Base-by-base conservation (phyloP, 768 basidiomycete species). In the Russula compacta region DNA sequence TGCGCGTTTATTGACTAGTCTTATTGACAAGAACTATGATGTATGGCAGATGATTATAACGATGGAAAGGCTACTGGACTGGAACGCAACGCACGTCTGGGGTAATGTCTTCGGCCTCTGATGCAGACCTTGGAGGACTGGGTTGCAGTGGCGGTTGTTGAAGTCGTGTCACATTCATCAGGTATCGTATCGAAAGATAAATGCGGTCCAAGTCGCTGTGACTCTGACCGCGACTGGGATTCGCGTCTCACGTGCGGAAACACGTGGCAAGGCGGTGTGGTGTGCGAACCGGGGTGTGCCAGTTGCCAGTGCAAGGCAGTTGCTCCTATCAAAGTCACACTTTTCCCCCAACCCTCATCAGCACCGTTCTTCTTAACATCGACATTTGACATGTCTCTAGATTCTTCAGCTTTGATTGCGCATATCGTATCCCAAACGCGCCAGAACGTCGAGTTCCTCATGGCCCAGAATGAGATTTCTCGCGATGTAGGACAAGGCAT, bases 1-100 rank as follows among this genome's bases (percentile, higher is more conserved):
- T 39, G 81, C 73, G 53, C 83, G 81, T 69, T 87, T 90, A 66
- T 81, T 80, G 24, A 82, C 60, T 10, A 77, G 71, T 36, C 59
- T 58, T 17, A 77, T 68, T 4, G 72, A 70, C 32, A 77, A 69
- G 58, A 77, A 77, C 77, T 78, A 58, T 10, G 12, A 57, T 33
- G 17, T 4, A 33, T 8, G n/a, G 24, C 24, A 15, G n/a, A 4
- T 48, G 10, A 56, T 19, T 19, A 38, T 32, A 29, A 54, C 1
- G 15, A 38, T 17, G 14, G 46, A 24, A 14, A 6, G 29, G 10
- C 1, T 29, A 29, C 24, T 29, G 24, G 24, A 38, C 3, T 21
- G 35, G 14, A 43, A 50, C n/a, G 42, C 1, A 11, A 42, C 60
- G 43, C 48, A 66, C 66, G 14, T 66, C 66, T 33, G 64, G 66